Evolutionary conservation across 306 rosid species (phyloP).

Genomic region (Trifolium repens): DNA sequence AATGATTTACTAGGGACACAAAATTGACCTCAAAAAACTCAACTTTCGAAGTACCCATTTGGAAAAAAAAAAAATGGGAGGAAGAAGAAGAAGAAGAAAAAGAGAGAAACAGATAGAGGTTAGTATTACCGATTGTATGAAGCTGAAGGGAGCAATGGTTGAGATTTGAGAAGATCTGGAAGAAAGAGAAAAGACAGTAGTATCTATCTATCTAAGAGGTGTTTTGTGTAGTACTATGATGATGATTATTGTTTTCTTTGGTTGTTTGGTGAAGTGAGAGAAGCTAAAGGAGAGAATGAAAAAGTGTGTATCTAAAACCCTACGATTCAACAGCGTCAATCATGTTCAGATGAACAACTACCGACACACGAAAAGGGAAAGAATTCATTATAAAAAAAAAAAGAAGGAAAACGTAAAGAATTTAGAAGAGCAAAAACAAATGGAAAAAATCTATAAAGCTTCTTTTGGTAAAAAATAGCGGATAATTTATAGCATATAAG

Average conservation of each 20-base stretch:
- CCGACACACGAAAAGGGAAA: background rate
- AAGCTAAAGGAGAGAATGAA: background rate
- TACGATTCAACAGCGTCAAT: background rate
- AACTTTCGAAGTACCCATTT: constrained; percentile 35
- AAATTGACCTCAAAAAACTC: constrained; percentile 3
- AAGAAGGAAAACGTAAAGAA: background rate
- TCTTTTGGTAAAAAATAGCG: too few relatives aligned
- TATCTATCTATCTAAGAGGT: too few relatives aligned
- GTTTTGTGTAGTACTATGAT: background rate
- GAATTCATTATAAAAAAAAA: background rate
- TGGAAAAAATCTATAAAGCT: background rate
- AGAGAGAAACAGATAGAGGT: constrained; percentile 32
- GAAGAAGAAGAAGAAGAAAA: background rate
- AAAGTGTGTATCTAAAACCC: background rate
- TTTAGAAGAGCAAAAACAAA: background rate
- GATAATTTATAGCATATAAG: too few relatives aligned
- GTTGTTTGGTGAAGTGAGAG: background rate
- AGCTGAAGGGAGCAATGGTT: constrained; percentile 39
- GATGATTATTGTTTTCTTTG: background rate
- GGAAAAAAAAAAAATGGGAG: background rate
- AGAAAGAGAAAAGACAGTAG: too few relatives aligned
- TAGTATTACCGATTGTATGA: constrained; percentile 62
- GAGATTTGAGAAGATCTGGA: constrained; percentile 48
- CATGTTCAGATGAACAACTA: background rate
- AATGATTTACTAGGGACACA: constrained; percentile 20